Evolutionary conservation across 306 rosid genomes (phyloP).

Genomic region (Cercis canadensis): DNA sequence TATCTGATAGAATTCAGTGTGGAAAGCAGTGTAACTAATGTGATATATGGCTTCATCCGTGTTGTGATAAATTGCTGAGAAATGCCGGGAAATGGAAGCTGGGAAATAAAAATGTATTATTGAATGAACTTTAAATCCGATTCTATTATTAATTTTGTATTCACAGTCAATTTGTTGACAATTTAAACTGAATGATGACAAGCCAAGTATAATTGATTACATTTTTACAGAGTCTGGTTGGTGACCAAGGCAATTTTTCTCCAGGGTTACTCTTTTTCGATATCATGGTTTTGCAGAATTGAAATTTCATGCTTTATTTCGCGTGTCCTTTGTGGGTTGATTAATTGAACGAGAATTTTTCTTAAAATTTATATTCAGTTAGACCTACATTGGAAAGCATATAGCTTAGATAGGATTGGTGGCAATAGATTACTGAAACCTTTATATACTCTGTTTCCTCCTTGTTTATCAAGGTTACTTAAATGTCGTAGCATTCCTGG

Average conservation of each 20-base stretch:
- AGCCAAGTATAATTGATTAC: background rate
- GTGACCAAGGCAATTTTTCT: background rate
- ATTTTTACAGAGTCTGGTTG: background rate
- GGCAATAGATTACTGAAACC: conserved; percentile 53
- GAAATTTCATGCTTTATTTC: background rate
- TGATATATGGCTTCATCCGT: conserved; percentile 29
- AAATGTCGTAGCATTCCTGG: conserved; percentile 96
- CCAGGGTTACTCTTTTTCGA: background rate
- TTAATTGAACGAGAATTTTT: background rate
- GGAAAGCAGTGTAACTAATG: conserved; percentile 31
- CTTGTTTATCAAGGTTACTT: conserved; percentile 68
- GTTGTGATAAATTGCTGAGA: conserved; percentile 31
- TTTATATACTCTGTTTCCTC: no score
- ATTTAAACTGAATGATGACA: background rate
- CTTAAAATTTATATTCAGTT: conserved; percentile 2
- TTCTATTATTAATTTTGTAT: background rate
- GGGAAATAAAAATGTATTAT: background rate
- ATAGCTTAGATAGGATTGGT: background rate
- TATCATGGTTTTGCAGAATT: conserved; percentile 17
- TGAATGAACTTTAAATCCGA: background rate
- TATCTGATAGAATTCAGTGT: conserved; percentile 19
- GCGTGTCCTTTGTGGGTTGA: background rate
- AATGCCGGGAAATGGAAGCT: conserved; percentile 21
- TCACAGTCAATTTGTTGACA: background rate
- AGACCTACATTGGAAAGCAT: background rate